A percentile compares a stretch with the other conserved stretches of the same genome.
Evolutionary conservation across 805 yeast genomes (phyloP).

Genomic region (Monosporozyma yasuniensis): DNA sequence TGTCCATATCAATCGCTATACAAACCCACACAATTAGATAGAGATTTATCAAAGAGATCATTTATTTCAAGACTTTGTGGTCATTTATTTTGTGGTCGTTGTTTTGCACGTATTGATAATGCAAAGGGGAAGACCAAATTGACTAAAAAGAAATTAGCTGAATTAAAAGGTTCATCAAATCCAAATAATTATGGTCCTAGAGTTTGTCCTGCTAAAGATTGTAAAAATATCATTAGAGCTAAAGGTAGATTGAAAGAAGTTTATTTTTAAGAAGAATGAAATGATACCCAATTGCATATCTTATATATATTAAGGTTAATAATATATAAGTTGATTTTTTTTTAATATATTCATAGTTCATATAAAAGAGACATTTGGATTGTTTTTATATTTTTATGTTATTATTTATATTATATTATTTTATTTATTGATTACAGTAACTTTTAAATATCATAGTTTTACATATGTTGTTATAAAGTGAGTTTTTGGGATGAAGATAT

Average conservation of each 20-base stretch:
- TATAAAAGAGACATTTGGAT: not conserved
- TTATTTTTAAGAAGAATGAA: conserved; percentile 32
- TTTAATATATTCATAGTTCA: not conserved
- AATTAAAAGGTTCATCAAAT: conserved; percentile 29
- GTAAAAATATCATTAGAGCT: conserved; percentile 37
- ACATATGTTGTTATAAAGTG: no score
- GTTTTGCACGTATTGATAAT: conserved; percentile 58
- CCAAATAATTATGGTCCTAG: conserved; percentile 46
- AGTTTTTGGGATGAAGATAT: not conserved
- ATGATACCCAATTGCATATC: not conserved
- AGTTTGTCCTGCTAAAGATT: conserved; percentile 47
- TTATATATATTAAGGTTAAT: not conserved
- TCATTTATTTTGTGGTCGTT: conserved; percentile 79
- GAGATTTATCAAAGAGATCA: conserved; percentile 53
- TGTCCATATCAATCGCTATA: conserved; percentile 61
- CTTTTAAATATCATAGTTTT: not conserved
- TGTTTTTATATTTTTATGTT: no score
- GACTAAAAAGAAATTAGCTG: conserved; percentile 19
- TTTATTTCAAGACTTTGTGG: conserved; percentile 65
- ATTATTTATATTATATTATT: no score
- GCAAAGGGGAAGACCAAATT: conserved; percentile 19
- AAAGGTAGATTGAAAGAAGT: conserved; percentile 49
- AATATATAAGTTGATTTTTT: not conserved
- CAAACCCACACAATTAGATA: conserved; percentile 45
- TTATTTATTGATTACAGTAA: not conserved